Evolutionary conservation across 140 eudicot species (phyloP).

Genomic region (Oenanthe javanica): DNA sequence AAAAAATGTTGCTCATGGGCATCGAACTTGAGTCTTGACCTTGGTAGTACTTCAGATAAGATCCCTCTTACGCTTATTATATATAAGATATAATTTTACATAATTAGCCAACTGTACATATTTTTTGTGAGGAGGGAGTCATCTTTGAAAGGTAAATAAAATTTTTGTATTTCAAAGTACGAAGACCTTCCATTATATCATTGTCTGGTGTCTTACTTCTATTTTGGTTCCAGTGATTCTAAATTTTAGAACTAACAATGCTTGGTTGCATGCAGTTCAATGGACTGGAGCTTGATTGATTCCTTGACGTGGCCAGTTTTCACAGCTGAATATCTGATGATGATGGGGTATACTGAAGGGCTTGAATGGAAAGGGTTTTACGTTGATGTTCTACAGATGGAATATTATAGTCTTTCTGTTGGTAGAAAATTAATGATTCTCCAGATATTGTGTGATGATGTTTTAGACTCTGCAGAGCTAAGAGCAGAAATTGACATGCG

Average conservation of each 20-base stretch:
- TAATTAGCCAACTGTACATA: background rate
- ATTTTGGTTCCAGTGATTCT: background rate
- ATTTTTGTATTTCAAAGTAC: background rate
- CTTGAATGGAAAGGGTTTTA: conserved; percentile 71
- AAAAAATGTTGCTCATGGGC: no score
- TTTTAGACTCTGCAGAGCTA: conserved; percentile 59
- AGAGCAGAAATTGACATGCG: conserved; percentile 76
- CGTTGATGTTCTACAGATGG: conserved; percentile 47
- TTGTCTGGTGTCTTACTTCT: background rate
- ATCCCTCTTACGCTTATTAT: no score
- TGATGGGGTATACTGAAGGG: conserved; percentile 59
- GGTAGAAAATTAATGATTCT: conserved; percentile 55
- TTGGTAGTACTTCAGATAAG: no score
- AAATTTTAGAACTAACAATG: background rate
- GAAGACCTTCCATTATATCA: background rate
- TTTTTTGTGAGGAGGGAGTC: background rate
- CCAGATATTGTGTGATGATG: conserved; percentile 80
- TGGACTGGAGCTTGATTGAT: conserved; percentile 95
- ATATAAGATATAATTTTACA: background rate
- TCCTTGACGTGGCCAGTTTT: conserved; percentile 80
- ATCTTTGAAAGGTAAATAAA: background rate
- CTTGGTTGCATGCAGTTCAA: conserved; percentile 37
- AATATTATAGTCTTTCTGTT: conserved; percentile 61
- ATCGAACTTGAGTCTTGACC: no score
- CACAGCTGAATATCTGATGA: conserved; percentile 60